Conservation (phyloP, 202 grass and related monocot species). For the Carex arenaria region DNA sequence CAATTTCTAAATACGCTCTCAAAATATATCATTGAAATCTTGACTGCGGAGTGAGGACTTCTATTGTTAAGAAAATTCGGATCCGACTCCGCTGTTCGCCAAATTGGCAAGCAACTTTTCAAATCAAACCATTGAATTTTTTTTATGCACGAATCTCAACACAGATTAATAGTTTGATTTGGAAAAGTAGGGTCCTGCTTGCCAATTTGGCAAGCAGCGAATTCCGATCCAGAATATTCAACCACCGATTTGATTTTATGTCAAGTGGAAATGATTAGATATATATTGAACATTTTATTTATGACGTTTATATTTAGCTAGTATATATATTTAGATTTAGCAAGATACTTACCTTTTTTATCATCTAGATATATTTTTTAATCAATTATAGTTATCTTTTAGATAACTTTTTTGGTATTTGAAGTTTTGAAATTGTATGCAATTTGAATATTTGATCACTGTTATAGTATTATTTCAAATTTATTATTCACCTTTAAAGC, state of each 20-base stretch:
- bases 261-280: neutral
- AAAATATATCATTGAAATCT: neutral
- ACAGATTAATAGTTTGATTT: too few relatives aligned
- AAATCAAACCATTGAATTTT: too few relatives aligned
- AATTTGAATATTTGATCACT: neutral
- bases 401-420: too few relatives aligned
- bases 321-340: too few relatives aligned
- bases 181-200: too few relatives aligned
- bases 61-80: too few relatives aligned
- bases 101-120: too few relatives aligned
- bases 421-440: neutral
- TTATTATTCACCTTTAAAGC: neutral
- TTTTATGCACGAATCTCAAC: too few relatives aligned
- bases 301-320: neutral
- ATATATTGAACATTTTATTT: neutral
- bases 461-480: neutral
- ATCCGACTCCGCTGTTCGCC: too few relatives aligned
- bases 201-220: too few relatives aligned
- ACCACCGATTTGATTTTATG: neutral
- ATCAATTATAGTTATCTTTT: neutral
- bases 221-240: too few relatives aligned
- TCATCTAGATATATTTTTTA: neutral
- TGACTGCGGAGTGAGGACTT: too few relatives aligned
- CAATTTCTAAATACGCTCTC: neutral
- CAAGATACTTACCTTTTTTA: neutral